These are phyloP conservation scores for Posidonia oceanica DNA, from an alignment of 116 monocot genomes.

Conservation along the genomic window DNA sequence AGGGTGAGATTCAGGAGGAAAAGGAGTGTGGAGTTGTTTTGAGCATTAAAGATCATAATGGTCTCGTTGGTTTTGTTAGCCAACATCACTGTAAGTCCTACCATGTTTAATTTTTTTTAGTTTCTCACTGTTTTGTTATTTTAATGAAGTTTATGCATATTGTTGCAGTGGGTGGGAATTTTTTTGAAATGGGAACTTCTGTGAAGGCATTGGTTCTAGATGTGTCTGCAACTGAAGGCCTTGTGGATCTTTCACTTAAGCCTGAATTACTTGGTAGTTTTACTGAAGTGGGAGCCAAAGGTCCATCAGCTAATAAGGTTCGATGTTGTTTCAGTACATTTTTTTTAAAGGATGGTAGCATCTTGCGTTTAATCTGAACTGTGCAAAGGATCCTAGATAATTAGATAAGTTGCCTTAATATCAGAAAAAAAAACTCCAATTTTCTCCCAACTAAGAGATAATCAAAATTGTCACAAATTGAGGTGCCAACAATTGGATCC, in stretches of 20 bases:
- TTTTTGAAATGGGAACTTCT: slow-evolving; percentile 38
- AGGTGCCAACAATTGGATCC: too few species aligned
- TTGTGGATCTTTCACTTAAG: slow-evolving; percentile 83
- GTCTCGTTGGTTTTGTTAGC: slow-evolving; percentile 77
- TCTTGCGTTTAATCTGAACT: too few species aligned
- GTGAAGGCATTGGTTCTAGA: slow-evolving; percentile 73
- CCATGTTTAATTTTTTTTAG: background rate
- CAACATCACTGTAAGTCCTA: slow-evolving; percentile 64
- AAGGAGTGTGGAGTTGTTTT: slow-evolving; percentile 78
- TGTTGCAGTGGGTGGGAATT: slow-evolving; percentile 50
- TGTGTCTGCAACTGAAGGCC: slow-evolving; percentile 38
- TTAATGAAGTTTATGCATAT: background rate
- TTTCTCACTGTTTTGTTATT: background rate
- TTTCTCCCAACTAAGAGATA: too few species aligned
- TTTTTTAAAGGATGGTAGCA: background rate
- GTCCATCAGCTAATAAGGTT: slow-evolving; percentile 43
- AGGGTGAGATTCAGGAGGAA: slow-evolving; percentile 65
- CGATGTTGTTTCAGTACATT: background rate
- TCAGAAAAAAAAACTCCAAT: too few species aligned
- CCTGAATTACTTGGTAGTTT: slow-evolving; percentile 33
- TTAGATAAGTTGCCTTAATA: too few species aligned
- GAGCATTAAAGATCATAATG: slow-evolving; percentile 47
- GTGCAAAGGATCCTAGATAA: too few species aligned
- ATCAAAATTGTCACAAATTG: too few species aligned
- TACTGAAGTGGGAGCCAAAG: slow-evolving; percentile 7